Conservation (phyloP, 306 rosid species). For the Dalbergia oliveri region DNA sequence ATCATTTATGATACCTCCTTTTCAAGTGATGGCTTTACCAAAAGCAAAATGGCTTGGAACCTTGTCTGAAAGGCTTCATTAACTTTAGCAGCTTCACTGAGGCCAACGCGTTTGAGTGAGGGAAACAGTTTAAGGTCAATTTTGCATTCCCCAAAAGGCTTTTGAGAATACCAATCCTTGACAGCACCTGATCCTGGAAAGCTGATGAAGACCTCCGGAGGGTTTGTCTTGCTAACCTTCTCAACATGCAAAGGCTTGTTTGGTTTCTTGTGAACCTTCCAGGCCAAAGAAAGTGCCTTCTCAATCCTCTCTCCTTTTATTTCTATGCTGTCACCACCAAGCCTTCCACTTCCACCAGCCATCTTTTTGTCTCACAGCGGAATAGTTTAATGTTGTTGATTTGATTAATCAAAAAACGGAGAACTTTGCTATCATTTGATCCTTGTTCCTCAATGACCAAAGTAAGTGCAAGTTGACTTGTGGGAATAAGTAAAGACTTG, state of each 20-base stretch:
- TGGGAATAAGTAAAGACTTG: too few relatives aligned
- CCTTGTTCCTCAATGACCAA: background rate
- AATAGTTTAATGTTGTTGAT: background rate
- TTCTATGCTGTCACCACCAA: too few relatives aligned
- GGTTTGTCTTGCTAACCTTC: background rate
- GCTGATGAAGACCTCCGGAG: conserved; percentile 48
- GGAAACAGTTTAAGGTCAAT: conserved; percentile 55
- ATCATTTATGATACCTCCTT: conserved; percentile 46
- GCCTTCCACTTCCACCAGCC: conserved; percentile 36
- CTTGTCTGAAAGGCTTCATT: conserved; percentile 57
- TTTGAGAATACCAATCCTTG: conserved; percentile 48
- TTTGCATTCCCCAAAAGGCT: conserved; percentile 59
- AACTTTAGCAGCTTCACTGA: conserved; percentile 55
- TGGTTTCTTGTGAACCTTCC: conserved; percentile 44
- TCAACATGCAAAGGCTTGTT: conserved; percentile 42
- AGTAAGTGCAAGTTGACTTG: conserved; percentile 2
- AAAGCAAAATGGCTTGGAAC: conserved; percentile 43
- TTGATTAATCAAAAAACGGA: too few relatives aligned
- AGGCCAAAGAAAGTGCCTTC: conserved; percentile 48
- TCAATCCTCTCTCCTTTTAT: conserved; percentile 36
- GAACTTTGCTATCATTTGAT: background rate
- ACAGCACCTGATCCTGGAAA: conserved; percentile 59
- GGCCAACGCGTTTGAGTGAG: conserved; percentile 68
- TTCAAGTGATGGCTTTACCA: conserved; percentile 18
- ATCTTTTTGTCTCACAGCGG: conserved; percentile 5